Conservation (phyloP, 768 basidiomycete species). For the Porphyrellus cyaneotinctus region DNA sequence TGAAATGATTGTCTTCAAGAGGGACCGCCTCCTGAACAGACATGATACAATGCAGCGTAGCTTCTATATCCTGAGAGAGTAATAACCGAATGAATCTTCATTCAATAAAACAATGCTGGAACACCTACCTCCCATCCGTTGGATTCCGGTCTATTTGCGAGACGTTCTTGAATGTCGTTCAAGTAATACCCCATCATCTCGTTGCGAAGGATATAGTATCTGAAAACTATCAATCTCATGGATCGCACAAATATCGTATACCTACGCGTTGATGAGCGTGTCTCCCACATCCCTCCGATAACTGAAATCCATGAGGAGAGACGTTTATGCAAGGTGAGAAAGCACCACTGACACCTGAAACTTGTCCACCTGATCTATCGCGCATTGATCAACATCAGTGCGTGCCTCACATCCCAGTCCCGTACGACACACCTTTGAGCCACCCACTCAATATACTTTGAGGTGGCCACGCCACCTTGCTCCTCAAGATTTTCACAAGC, state of each 20-base stretch:
- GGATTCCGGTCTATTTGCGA: slow-evolving; percentile 41
- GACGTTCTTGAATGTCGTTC: slow-evolving; percentile 52
- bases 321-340: not conserved
- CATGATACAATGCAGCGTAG: slow-evolving; percentile 79
- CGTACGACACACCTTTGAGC: slow-evolving; percentile 57
- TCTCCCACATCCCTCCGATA: slow-evolving; percentile 86
- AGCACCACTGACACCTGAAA: slow-evolving; percentile 62
- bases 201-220: slow-evolving; percentile 82
- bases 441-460: slow-evolving; percentile 44
- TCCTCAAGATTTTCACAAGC: slow-evolving; percentile 63
- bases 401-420: not conserved
- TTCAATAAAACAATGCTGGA: not conserved
- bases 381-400: slow-evolving; percentile 9
- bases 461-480: slow-evolving; percentile 73
- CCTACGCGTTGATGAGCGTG: slow-evolving; percentile 83
- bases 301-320: slow-evolving; percentile 34
- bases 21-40: slow-evolving; percentile 86
- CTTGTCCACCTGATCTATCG: slow-evolving; percentile 71
- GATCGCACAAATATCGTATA: slow-evolving; percentile 3
- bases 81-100: not conserved
- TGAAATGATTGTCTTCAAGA: slow-evolving; percentile 47
- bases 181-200: slow-evolving; percentile 76
- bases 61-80: slow-evolving; percentile 72
- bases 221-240: slow-evolving; percentile 28
- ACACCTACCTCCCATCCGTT: slow-evolving; percentile 73